Evolutionary conservation across 257 asterid genomes (phyloP), one percentile per base, ranked within the genome.

Genomic region (Jasminum sambac): DNA sequence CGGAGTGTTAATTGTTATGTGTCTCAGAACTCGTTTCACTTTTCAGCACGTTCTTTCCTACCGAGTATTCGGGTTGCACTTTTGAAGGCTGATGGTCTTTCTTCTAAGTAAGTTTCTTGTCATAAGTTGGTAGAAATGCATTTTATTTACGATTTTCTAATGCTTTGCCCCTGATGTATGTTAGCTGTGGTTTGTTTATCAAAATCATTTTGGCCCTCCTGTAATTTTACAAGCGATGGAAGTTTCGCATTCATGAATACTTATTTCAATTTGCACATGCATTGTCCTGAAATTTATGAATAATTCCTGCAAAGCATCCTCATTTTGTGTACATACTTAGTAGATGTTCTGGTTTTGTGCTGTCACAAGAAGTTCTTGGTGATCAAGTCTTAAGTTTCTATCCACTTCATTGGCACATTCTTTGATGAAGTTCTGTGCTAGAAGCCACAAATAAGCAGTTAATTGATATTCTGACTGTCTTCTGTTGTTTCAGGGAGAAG

Each of bases 401-500:
- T 26, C 66, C 48, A 78, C 64, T 69, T 26, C 38, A 42, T 52
- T 58, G 70, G 50, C 77, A 42, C 21, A 21, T 25, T 63, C 11
- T 57, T 44, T 5, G 52, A 26, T 57, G 21, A 46, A 36, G 36
- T 43, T 42, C 24, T 70, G 63, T 59, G 26, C 52, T 40, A 64
- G 67, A 67, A 44, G 34, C 30, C 60, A 34, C 48, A 37, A 34
- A 19, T 26, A 64, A 71, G n/a, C 59, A 69, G 57, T 77, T 73
- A 44, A 78, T 68, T 34, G 43, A 48, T 42, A 11, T 62, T 24
- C 57, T 57, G 38, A 42, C 63, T 62, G 65, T 63, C 61, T 75
- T 43, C 55, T 62, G 61, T 86, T 60, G 72, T 74, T 73, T 74
- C 84, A 95, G 99, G 88, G 99, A 91, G 83, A 86, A 84, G 86